Percentiles rank a stretch among this genome's conserved stretches.
Conservation (phyloP, 139 green algal species). For the Axilococcus clingmanii region DNA sequence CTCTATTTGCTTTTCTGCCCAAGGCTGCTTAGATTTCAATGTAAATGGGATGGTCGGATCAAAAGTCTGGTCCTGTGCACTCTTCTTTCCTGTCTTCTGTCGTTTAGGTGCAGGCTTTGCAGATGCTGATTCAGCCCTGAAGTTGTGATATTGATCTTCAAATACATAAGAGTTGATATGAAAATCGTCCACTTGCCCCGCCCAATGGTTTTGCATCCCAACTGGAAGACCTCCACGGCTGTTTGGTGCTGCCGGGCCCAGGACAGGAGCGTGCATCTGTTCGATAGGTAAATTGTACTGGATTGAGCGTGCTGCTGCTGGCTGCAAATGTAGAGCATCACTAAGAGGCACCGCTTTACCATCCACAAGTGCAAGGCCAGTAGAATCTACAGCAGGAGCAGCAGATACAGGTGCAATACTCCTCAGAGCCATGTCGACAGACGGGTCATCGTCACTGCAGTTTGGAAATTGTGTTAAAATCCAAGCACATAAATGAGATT, state of each 20-base stretch:
- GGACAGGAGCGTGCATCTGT: slow-evolving; percentile 72
- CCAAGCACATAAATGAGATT: slow-evolving; percentile 14
- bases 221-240: slow-evolving; percentile 57
- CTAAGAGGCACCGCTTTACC: slow-evolving; percentile 19
- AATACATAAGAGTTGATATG: slow-evolving; percentile 62
- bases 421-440: too few relatives aligned
- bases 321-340: slow-evolving; percentile 29
- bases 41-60: slow-evolving; percentile 42
- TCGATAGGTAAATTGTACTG: slow-evolving; percentile 72
- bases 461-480: too few relatives aligned
- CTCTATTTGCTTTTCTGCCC: slow-evolving; percentile 59
- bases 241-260: slow-evolving; percentile 63
- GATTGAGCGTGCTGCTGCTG: slow-evolving; percentile 40
- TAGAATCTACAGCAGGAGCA: too few relatives aligned
- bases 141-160: slow-evolving; percentile 89
- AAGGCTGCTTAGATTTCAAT: slow-evolving; percentile 54
- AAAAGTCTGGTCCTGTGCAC: slow-evolving; percentile 9
- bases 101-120: slow-evolving; percentile 11
- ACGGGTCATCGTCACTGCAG: too few relatives aligned
- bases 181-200: slow-evolving; percentile 66
- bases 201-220: slow-evolving; percentile 70
- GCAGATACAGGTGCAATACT: too few relatives aligned
- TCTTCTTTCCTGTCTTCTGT: slow-evolving; percentile 45
- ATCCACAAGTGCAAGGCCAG: slow-evolving; percentile 37
- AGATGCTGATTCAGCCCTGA: slow-evolving; percentile 29